These are phyloP conservation scores for Metschnikowia borealis DNA, from an alignment of 805 yeast genomes.

Conservation along the genomic window DNA sequence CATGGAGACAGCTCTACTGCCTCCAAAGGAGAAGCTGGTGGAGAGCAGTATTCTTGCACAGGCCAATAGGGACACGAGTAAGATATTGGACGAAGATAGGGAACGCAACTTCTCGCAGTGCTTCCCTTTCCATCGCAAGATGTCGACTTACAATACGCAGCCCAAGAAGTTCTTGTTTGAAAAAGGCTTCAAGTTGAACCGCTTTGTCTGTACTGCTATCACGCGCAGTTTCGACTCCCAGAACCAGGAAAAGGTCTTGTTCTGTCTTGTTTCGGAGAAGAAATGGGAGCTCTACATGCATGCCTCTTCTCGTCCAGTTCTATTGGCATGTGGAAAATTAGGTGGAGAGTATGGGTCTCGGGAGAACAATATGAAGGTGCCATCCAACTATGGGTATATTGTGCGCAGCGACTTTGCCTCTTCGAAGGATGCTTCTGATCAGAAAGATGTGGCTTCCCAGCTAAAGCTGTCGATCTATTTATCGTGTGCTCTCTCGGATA, in stretches of 20 bases:
- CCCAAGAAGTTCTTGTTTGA: slow-evolving; percentile 38
- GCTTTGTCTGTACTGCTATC: slow-evolving; percentile 31
- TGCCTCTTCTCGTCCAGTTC: slow-evolving; percentile 40
- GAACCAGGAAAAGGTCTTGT: slow-evolving; percentile 58
- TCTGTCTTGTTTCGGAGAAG: slow-evolving; percentile 62
- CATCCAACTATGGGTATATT: slow-evolving; percentile 22
- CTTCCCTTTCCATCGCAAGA: slow-evolving; percentile 75
- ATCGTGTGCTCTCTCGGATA: slow-evolving; percentile 55
- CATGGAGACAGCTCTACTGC: too few relatives aligned
- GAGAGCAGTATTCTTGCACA: not conserved
- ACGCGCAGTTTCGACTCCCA: slow-evolving; percentile 27
- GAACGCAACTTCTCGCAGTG: slow-evolving; percentile 72
- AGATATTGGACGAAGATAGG: slow-evolving; percentile 33
- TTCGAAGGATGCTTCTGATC: slow-evolving; percentile 5
- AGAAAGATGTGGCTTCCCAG: slow-evolving; percentile 28
- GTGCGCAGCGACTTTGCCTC: slow-evolving; percentile 26
- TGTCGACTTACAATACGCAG: slow-evolving; percentile 46
- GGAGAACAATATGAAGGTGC: slow-evolving; percentile 23
- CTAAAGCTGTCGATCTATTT: slow-evolving; percentile 56
- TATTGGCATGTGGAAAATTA: slow-evolving; percentile 64
- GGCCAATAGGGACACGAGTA: not conserved
- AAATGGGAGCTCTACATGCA: slow-evolving; percentile 73
- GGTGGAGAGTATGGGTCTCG: slow-evolving; percentile 64
- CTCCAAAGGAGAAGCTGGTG: not conserved
- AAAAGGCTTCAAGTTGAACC: slow-evolving; percentile 21